Evolutionary conservation across 2,329 filamentous ascomycete species (phyloP).

Genomic region (Pseudogymnoascus sp.): DNA sequence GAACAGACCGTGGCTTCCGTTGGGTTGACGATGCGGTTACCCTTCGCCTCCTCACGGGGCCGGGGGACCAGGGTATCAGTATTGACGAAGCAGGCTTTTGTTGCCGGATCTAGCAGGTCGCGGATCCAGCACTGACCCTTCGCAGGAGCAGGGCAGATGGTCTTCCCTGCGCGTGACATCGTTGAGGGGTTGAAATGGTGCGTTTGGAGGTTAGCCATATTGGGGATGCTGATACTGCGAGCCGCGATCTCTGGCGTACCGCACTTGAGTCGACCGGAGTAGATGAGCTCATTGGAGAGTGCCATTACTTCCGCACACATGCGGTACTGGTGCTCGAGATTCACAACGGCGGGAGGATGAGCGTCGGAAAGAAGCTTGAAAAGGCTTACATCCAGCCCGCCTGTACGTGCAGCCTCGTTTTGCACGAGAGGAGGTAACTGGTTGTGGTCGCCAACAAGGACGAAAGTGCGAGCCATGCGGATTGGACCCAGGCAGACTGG

Average conservation of each 20-base stretch:
- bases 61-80: constrained; percentile 64
- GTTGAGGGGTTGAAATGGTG: constrained; percentile 50
- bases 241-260: constrained; percentile 69
- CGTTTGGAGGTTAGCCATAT: constrained; percentile 50
- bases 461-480: constrained; percentile 83
- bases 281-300: constrained; percentile 87
- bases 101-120: constrained; percentile 58
- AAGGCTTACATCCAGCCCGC: constrained; percentile 83
- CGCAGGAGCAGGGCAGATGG: constrained; percentile 47
- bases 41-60: constrained; percentile 64
- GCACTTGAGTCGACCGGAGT: constrained; percentile 82
- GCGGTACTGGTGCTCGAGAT: constrained; percentile 89
- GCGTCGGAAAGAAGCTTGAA: constrained; percentile 89
- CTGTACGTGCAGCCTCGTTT: constrained; percentile 76
- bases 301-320: constrained; percentile 98
- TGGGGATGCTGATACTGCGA: constrained; percentile 59
- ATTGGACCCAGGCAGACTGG: constrained; percentile 93
- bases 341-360: constrained; percentile 81
- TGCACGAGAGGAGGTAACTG: constrained; percentile 91
- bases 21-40: constrained; percentile 80
- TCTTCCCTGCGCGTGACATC: constrained; percentile 33
- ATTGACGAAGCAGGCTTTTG: constrained; percentile 79
- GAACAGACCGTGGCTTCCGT: constrained; percentile 70
- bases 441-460: constrained; percentile 93
- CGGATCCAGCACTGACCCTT: constrained; percentile 62